Evolutionary conservation across 495 filamentous ascomycete genomes (phyloP).

Genomic region (Ramalina intermedia): DNA sequence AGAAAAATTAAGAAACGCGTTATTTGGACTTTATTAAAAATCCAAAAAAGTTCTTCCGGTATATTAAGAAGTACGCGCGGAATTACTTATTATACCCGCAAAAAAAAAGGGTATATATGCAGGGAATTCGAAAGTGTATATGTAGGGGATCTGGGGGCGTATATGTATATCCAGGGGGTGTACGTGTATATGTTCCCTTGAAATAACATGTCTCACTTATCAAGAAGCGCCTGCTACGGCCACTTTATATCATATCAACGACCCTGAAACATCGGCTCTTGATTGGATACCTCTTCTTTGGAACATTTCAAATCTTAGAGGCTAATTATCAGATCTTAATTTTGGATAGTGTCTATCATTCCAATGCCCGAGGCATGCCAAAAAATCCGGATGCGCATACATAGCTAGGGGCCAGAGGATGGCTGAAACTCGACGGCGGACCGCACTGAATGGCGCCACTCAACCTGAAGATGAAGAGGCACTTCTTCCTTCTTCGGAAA

Average conservation of each 20-base stretch:
- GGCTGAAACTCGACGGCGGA: not conserved
- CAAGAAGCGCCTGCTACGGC: not conserved
- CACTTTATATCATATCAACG: too few species aligned
- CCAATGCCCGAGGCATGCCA: not conserved
- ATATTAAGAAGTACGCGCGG: too few species aligned
- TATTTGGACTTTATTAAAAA: too few species aligned
- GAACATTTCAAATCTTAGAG: not conserved
- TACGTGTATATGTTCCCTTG: too few species aligned
- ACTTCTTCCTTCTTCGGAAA: not conserved
- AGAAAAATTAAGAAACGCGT: too few species aligned
- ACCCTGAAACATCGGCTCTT: too few species aligned
- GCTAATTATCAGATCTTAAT: not conserved
- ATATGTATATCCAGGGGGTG: too few species aligned
- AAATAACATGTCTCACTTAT: not conserved
- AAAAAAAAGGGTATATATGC: too few species aligned
- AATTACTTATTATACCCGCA: too few species aligned
- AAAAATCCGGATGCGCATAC: not conserved
- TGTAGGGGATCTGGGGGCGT: too few species aligned
- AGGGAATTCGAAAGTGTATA: too few species aligned
- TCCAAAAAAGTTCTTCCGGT: too few species aligned
- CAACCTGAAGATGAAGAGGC: constrained; percentile 1
- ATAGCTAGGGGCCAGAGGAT: not conserved
- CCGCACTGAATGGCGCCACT: not conserved
- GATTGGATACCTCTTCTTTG: not conserved
- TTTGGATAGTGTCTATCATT: not conserved